Conservation (phyloP, 2,329 filamentous ascomycete species). For the Helminthosporium solani region DNA sequence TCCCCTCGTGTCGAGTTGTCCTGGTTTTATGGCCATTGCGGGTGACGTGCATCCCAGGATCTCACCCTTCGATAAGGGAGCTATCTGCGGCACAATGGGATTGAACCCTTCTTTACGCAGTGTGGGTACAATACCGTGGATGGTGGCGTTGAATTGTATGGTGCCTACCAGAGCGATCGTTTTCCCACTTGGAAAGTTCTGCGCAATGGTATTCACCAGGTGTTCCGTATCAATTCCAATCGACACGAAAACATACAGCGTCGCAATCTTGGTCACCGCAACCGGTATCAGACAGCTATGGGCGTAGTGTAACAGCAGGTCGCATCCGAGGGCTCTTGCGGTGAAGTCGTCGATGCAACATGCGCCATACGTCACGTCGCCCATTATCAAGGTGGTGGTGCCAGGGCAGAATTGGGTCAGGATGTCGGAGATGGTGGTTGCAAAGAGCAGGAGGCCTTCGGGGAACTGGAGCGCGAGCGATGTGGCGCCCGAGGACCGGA, state of each 20-base stretch:
- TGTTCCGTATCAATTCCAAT: constrained; percentile 93
- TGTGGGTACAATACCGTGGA: constrained; percentile 77
- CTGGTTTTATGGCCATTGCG: constrained; percentile 36
- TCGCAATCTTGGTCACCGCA: constrained; percentile 94
- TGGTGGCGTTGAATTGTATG: constrained; percentile 97
- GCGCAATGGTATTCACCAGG: constrained; percentile 79
- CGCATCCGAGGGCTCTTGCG: constrained; percentile 87
- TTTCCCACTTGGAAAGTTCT: constrained; percentile 83
- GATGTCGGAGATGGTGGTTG: constrained; percentile 96
- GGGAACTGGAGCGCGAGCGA: constrained; percentile 95
- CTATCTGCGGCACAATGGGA: constrained; percentile 86
- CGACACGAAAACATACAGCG: constrained; percentile 96
- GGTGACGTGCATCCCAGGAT: constrained; percentile 97
- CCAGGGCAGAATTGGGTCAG: constrained; percentile 90
- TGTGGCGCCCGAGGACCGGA: constrained; percentile 75
- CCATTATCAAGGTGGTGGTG: constrained; percentile 95
- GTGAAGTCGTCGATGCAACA: constrained; percentile 99
- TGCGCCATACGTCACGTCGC: constrained; percentile 96
- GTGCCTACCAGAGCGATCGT: constrained; percentile 92
- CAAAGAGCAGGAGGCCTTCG: constrained; percentile 90
- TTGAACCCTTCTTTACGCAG: constrained; percentile 83
- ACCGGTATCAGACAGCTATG: constrained; percentile 96
- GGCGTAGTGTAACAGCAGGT: constrained; percentile 93
- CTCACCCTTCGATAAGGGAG: constrained; percentile 89
- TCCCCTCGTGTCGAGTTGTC: constrained; percentile 48